A percentile compares a stretch with the other conserved stretches of the same genome.
These are phyloP conservation scores for Diplodia intermedia DNA, from an alignment of 2,329 filamentous ascomycete genomes.

Conservation along the genomic window DNA sequence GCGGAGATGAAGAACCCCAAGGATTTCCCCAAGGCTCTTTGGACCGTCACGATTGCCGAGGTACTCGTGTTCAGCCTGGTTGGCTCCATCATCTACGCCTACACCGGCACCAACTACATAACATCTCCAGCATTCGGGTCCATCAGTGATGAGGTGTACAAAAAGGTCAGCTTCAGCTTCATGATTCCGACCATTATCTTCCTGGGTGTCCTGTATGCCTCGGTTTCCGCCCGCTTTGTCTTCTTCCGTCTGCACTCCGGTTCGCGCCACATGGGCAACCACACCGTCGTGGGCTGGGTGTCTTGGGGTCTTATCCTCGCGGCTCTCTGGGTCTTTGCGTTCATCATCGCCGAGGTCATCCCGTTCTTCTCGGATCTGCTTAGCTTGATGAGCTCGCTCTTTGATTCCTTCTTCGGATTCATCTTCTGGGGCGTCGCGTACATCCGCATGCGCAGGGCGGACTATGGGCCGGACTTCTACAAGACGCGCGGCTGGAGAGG, in stretches of 20 bases:
- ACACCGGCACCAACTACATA: conserved; percentile 88
- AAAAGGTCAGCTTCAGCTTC: conserved; percentile 90
- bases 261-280: conserved; percentile 78
- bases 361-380: conserved; percentile 84
- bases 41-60: conserved; percentile 87
- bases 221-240: conserved; percentile 86
- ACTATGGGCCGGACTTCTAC: conserved; percentile 62
- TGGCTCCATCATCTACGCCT: conserved; percentile 82
- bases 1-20: conserved; percentile 84
- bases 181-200: conserved; percentile 97
- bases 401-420: conserved; percentile 93
- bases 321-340: conserved; percentile 81
- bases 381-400: conserved; percentile 84
- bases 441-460: conserved; percentile 74
- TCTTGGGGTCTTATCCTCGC: conserved; percentile 79
- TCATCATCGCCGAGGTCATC: conserved; percentile 91
- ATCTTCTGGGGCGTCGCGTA: conserved; percentile 92
- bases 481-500: conserved; percentile 61
- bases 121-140: conserved; percentile 87
- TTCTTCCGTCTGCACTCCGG: conserved; percentile 88
- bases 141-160: conserved; percentile 73
- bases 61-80: conserved; percentile 85
- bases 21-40: conserved; percentile 92
- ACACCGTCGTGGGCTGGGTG: conserved; percentile 82
- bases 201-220: conserved; percentile 87